Percentiles rank a stretch among this genome's conserved stretches.
phyloP scores from a whole-genome alignment of 2,329 filamentous ascomycete genomes.

The Zalaria sp. region DNA sequence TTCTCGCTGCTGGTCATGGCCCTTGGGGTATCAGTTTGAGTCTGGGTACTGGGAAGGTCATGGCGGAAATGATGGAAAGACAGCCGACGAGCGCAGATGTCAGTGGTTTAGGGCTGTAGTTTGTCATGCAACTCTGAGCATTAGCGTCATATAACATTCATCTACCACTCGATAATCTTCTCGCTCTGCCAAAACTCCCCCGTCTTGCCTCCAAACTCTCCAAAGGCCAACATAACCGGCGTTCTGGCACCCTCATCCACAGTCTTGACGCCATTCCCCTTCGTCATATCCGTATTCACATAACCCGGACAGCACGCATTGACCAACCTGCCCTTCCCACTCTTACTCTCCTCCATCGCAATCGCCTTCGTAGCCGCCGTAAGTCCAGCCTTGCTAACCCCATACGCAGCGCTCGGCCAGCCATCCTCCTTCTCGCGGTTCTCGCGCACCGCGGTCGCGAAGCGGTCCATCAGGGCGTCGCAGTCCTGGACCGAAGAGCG shows the following conservation, averaged over 20 bases:
- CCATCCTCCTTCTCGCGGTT: constrained; percentile 32
- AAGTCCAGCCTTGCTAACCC: constrained; percentile 24
- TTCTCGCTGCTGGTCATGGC: constrained; percentile 57
- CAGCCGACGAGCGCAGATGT: constrained; percentile 45
- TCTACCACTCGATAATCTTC: constrained; percentile 17
- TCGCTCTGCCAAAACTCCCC: constrained; percentile 22
- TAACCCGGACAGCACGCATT: constrained; percentile 23
- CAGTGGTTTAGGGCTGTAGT: constrained; percentile 26
- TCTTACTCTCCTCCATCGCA: constrained; percentile 14
- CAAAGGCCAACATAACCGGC: constrained; percentile 20
- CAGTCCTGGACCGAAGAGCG: constrained; percentile 28
- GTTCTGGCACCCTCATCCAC: constrained; percentile 20
- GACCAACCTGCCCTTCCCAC: constrained; percentile 13
- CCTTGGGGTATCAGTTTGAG: constrained; percentile 50
- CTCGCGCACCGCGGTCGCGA: constrained; percentile 30
- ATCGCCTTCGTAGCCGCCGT: constrained; percentile 21
- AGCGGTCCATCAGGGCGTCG: constrained; percentile 35
- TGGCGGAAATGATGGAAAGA: constrained; percentile 56
- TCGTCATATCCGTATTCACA: constrained; percentile 24
- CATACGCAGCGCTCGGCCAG: constrained; percentile 37
- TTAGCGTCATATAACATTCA: not conserved
- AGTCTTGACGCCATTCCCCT: constrained; percentile 19
- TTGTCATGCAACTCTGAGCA: too few relatives aligned
- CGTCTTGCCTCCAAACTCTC: constrained; percentile 16
- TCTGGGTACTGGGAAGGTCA: constrained; percentile 55